phyloP scores from a whole-genome alignment of 371 early-diverging fungal species.

The Mortierella sp. region DNA sequence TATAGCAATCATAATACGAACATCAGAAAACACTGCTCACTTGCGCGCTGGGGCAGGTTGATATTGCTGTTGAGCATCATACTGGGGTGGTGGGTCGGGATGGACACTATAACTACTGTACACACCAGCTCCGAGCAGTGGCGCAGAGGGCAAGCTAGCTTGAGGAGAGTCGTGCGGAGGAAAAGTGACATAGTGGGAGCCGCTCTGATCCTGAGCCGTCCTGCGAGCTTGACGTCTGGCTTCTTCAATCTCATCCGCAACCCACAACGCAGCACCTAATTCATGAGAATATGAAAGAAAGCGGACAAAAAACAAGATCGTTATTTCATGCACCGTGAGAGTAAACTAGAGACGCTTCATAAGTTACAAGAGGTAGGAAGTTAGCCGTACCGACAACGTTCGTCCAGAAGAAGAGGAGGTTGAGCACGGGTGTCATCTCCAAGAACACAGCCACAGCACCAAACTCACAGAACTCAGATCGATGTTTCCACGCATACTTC shows the following conservation, averaged over 20 bases:
- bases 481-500: conserved; percentile 64
- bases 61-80: conserved; percentile 14
- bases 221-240: conserved; percentile 50
- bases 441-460: conserved; percentile 71
- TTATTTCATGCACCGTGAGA: not conserved
- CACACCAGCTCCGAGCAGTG: conserved; percentile 22
- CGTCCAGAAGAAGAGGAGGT: conserved; percentile 77
- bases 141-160: conserved; percentile 36
- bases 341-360: no score
- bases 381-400: conserved; percentile 67
- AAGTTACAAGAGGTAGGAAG: no score
- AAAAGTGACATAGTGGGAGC: conserved; percentile 52
- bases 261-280: conserved; percentile 74
- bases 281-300: not conserved
- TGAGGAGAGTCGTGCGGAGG: conserved; percentile 39
- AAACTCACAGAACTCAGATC: conserved; percentile 64
- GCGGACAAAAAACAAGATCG: not conserved
- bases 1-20: no score
- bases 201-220: conserved; percentile 18
- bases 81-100: conserved; percentile 11
- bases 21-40: not conserved
- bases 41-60: not conserved
- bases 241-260: conserved; percentile 70
- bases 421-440: conserved; percentile 71
- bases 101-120: conserved; percentile 20